Conservation (phyloP, 805 yeast genomes). For the Hanseniaspora meyeri region DNA sequence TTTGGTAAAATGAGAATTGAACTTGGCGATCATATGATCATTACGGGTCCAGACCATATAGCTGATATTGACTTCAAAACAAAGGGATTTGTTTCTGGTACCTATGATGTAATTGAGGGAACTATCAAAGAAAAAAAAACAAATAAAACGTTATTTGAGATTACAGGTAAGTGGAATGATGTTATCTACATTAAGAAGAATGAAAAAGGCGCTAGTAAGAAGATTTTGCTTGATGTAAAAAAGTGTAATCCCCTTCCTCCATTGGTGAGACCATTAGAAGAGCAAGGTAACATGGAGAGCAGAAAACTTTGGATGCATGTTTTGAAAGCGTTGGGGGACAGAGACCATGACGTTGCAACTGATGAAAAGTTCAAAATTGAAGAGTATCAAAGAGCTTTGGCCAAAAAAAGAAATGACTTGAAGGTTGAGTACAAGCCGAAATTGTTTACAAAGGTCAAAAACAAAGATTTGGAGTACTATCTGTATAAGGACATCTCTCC, state of each 20-base stretch:
- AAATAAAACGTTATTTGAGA: constrained; percentile 42
- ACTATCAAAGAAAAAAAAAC: constrained; percentile 42
- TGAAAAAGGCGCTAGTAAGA: constrained; percentile 35
- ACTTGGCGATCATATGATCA: constrained; percentile 80
- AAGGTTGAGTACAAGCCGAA: constrained; percentile 75
- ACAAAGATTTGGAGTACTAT: constrained; percentile 47
- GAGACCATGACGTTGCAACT: constrained; percentile 77
- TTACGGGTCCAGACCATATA: constrained; percentile 48
- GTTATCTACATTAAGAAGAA: constrained; percentile 54
- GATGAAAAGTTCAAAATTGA: constrained; percentile 80
- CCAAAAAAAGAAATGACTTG: constrained; percentile 62
- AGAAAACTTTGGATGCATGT: constrained; percentile 75
- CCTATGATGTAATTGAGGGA: constrained; percentile 83
- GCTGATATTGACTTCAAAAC: constrained; percentile 89
- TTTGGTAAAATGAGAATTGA: constrained; percentile 85
- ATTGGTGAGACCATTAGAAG: constrained; percentile 58
- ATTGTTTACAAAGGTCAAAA: constrained; percentile 44
- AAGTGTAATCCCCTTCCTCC: constrained; percentile 47
- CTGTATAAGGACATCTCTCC: constrained; percentile 52
- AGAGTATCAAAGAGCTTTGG: constrained; percentile 64
- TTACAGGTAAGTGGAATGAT: constrained; percentile 91
- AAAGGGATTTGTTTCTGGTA: constrained; percentile 86
- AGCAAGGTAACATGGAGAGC: constrained; percentile 74
- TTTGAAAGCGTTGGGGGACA: constrained; percentile 59
- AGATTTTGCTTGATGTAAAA: constrained; percentile 49